A percentile compares a stretch with the other conserved stretches of the same genome.
These are phyloP conservation scores for Lagenaria siceraria DNA, from an alignment of 306 rosid genomes.

Conservation along the genomic window DNA sequence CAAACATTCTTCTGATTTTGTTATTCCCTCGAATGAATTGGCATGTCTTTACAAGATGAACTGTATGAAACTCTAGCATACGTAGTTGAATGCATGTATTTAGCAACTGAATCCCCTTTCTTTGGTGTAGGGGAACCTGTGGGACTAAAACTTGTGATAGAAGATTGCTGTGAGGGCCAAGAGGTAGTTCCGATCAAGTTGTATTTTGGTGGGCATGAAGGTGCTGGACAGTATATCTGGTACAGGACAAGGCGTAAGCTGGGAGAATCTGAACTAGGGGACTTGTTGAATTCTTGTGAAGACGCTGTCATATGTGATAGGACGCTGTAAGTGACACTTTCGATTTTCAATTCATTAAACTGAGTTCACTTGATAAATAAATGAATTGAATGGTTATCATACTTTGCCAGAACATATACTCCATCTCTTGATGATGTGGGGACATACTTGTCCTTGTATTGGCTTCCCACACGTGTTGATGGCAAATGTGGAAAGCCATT, in stretches of 20 bases:
- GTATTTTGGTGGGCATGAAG: slow-evolving; percentile 95
- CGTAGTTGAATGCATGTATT: not conserved
- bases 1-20: not conserved
- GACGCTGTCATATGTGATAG: slow-evolving; percentile 45
- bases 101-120: not conserved
- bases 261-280: slow-evolving; percentile 48
- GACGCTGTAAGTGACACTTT: slow-evolving; percentile 42
- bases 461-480: slow-evolving; percentile 85
- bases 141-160: slow-evolving; percentile 65
- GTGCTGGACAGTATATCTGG: slow-evolving; percentile 76
- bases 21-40: not conserved
- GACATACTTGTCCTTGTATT: slow-evolving; percentile 61
- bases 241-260: slow-evolving; percentile 49
- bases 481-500: slow-evolving; percentile 62
- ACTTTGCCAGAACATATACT: slow-evolving; percentile 46
- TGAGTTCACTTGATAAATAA: not conserved
- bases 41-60: not conserved
- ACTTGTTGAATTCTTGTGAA: slow-evolving; percentile 40
- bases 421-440: slow-evolving; percentile 79
- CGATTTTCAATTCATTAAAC: slow-evolving; percentile 11
- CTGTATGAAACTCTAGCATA: not conserved
- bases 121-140: slow-evolving; percentile 55
- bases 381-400: slow-evolving; percentile 3
- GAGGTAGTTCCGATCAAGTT: slow-evolving; percentile 37
- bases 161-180: slow-evolving; percentile 55